Evolutionary conservation across 768 basidiomycete species (phyloP), one percentile per base, ranked within the genome.

Genomic region (Aureoboletus auriporus): DNA sequence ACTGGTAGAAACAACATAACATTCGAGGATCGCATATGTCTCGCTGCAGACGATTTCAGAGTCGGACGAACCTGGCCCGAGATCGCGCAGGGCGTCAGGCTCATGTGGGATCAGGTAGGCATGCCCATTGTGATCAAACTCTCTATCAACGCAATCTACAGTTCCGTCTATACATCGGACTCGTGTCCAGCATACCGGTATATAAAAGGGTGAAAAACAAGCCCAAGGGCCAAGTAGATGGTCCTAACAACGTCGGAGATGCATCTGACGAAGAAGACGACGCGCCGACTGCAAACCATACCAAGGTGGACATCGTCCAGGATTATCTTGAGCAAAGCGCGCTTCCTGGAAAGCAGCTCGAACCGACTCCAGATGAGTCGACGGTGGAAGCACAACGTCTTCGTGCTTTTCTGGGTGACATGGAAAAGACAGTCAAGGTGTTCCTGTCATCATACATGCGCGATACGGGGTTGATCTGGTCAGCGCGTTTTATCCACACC

Each of bases 401-500:
- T 49, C 58, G 70, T 4, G 58, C 66, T 2, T 91, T 91, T 61
- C 56, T 89, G 46, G 65, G 76, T 29, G 73, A 86, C 46, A 83
- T 87, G 7, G 84, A 81, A 51, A 64, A 62, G n/a, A 64, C 72
- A 31, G 67, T 84, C 54, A 80, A 73, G 50, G 71, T 87, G 12
- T 91, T 89, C 64, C 68, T 91, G 50, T 83, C 84, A 2, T 84
- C 84, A 2, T 77, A 83, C 56, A 80, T 81, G 67, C 69, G 77
- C 23, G 74, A 79, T 46, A 78, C 78, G 45, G 89, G 88, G 13
- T 65, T 86, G 30, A 74, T 82, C 49, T 89, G 83, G 86, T 86
- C 55, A 17, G 46, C 37, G 34, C 51, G 8, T 40, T 46, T 42
- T n/a, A 14, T 46, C 23, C 20, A 11, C 10, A 26, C 39, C n/a